phyloP scores from a whole-genome alignment of 2,329 filamentous ascomycete species.

The Calonectria crousiana region DNA sequence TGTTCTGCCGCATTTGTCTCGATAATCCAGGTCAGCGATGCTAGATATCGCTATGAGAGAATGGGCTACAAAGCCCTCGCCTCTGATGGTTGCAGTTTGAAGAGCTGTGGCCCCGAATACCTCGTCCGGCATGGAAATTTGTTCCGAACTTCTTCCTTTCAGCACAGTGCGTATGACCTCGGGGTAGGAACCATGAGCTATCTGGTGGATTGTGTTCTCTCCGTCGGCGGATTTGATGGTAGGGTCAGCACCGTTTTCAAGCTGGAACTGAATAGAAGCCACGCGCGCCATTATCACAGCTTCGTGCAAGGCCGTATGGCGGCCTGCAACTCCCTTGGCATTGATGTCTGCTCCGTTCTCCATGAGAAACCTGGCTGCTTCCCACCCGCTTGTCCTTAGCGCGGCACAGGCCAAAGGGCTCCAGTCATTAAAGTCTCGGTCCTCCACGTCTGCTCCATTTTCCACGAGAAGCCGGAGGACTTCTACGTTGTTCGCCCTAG shows the following conservation, averaged over 20 bases:
- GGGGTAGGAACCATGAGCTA: neutral
- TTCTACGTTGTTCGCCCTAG: neutral
- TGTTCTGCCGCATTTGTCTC: neutral
- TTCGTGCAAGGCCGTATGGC: neutral
- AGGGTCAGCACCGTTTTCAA: neutral
- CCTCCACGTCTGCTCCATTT: neutral
- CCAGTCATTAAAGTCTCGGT: neutral
- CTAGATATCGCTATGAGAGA: neutral
- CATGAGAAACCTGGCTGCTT: neutral
- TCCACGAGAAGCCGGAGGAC: neutral
- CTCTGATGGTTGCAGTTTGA: neutral
- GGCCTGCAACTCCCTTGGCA: neutral
- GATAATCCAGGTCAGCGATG: neutral
- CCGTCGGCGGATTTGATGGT: neutral
- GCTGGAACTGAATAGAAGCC: neutral
- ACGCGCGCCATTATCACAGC: neutral
- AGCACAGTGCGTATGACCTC: neutral
- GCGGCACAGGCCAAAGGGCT: neutral
- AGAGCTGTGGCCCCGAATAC: neutral
- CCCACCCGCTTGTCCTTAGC: too few relatives aligned
- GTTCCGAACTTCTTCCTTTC: too few relatives aligned
- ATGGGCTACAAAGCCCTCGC: fast-evolving
- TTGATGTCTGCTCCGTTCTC: neutral
- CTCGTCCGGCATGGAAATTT: neutral
- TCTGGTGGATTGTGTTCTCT: neutral